Percentiles rank a stretch among this genome's conserved stretches.
phyloP scores from a whole-genome alignment of 805 yeast species.

The Nakazawaea populi region DNA sequence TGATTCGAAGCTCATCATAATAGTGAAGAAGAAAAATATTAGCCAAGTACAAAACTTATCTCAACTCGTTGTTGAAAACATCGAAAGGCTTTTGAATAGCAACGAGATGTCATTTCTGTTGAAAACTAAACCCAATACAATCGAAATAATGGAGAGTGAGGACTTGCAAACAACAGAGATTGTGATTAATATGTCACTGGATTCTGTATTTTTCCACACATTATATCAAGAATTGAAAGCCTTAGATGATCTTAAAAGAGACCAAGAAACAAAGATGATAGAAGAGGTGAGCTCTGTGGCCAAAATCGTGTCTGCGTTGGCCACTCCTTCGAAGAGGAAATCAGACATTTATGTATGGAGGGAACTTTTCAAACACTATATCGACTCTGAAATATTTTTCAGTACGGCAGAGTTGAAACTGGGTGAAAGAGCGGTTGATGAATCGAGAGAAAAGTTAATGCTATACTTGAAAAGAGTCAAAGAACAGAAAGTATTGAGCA shows the following conservation, averaged over 20 bases:
- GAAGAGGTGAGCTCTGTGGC: conserved; percentile 37
- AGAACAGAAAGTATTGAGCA: conserved; percentile 27
- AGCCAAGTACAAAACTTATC: background rate
- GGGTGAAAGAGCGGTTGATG: conserved; percentile 38
- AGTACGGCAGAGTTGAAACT: conserved; percentile 40
- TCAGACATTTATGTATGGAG: conserved; percentile 67
- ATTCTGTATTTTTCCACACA: conserved; percentile 54
- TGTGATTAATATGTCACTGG: conserved; percentile 41
- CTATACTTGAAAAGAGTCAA: conserved; percentile 35
- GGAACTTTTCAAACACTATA: conserved; percentile 55
- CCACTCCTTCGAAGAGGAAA: conserved; percentile 35
- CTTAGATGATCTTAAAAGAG: conserved; percentile 36
- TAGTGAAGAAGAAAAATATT: conserved; percentile 1
- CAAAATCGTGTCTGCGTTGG: conserved; percentile 28
- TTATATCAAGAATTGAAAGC: conserved; percentile 47
- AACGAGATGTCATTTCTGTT: background rate
- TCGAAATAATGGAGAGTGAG: conserved; percentile 1
- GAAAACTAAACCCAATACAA: background rate
- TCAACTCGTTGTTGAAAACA: conserved; percentile 14
- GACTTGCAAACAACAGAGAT: conserved; percentile 8
- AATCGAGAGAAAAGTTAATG: conserved; percentile 38
- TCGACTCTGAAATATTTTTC: conserved; percentile 63
- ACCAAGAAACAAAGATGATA: conserved; percentile 38
- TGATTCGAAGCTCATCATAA: conserved; percentile 33
- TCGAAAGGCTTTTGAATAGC: background rate